Evolutionary conservation across 768 basidiomycete species (phyloP).

Genomic region (Russula abietina): DNA sequence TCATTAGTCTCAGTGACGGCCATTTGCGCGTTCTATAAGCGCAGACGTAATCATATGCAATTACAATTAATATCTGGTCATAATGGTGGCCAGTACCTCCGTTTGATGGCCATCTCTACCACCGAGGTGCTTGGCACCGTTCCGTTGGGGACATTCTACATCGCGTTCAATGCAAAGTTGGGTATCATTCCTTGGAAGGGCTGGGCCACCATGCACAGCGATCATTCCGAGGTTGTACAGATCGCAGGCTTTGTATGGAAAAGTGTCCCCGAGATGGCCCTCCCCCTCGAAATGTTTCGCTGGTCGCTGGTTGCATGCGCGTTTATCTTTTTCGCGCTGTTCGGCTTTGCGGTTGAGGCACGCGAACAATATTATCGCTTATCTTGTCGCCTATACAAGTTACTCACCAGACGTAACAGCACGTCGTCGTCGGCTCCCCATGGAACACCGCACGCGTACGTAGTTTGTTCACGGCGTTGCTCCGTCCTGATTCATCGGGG

Average conservation of each 20-base stretch:
- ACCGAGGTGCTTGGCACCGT: neutral
- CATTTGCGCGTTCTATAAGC: conserved; percentile 27
- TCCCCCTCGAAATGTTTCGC: conserved; percentile 33
- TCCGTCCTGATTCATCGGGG: neutral
- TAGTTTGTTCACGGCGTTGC: neutral
- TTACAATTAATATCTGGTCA: conserved; percentile 6
- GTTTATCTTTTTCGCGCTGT: conserved; percentile 45
- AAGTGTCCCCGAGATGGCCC: conserved; percentile 3
- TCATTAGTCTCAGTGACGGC: conserved; percentile 25
- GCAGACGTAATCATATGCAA: conserved; percentile 26
- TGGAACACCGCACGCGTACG: conserved; percentile 7
- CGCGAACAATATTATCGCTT: conserved; percentile 33
- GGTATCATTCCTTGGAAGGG: conserved; percentile 32
- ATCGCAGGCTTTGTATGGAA: conserved; percentile 38
- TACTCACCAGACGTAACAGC: conserved; percentile 29
- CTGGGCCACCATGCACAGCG: conserved; percentile 46
- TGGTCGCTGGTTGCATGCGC: conserved; percentile 39
- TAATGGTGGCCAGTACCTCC: neutral
- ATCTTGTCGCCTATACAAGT: conserved; percentile 31
- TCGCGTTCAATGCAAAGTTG: neutral
- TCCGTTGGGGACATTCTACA: neutral
- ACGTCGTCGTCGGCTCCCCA: neutral
- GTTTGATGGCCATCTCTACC: neutral
- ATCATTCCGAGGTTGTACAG: conserved; percentile 38
- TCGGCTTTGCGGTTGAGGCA: conserved; percentile 48